Percentiles rank a stretch among this genome's conserved stretches.
phyloP scores from a whole-genome alignment of 805 yeast genomes.

The Yarrowia divulgata region DNA sequence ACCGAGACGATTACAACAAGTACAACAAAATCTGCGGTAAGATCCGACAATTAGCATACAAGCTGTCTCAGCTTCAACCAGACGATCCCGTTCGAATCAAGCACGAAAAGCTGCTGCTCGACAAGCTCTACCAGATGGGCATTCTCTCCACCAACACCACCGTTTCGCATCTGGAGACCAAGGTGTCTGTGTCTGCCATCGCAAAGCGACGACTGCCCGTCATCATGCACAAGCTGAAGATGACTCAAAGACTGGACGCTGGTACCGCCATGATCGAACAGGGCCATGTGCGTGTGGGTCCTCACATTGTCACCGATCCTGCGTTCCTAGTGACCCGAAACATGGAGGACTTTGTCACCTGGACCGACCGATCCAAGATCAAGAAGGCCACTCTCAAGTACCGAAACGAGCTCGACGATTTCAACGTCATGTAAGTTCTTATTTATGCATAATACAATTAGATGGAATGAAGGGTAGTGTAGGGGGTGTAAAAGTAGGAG shows the following conservation, averaged over 20 bases:
- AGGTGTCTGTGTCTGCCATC: conserved; percentile 87
- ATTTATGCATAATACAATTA: conserved; percentile 54
- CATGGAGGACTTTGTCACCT: conserved; percentile 95
- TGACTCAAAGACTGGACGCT: conserved; percentile 88
- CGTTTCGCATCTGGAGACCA: conserved; percentile 89
- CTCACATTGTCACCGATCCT: conserved; percentile 93
- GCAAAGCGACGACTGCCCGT: conserved; percentile 94
- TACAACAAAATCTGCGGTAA: conserved; percentile 94
- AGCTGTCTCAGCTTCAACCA: conserved; percentile 82
- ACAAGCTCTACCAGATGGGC: conserved; percentile 89
- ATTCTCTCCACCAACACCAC: conserved; percentile 81
- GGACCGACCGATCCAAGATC: conserved; percentile 97
- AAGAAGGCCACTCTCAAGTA: conserved; percentile 86
- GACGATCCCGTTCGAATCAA: conserved; percentile 85
- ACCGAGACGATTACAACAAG: conserved; percentile 93
- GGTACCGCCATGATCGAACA: conserved; percentile 94
- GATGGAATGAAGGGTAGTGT: neutral
- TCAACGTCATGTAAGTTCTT: conserved; percentile 60
- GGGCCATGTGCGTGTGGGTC: conserved; percentile 98
- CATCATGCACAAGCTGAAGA: conserved; percentile 89
- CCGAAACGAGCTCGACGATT: conserved; percentile 72
- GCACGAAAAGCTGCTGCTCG: conserved; percentile 87
- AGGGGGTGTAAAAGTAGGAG: too few relatives aligned
- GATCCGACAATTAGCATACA: conserved; percentile 84
- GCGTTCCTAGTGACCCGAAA: conserved; percentile 91